Conservation (phyloP, 257 asterid genomes). For the Solanum clarkiae region DNA sequence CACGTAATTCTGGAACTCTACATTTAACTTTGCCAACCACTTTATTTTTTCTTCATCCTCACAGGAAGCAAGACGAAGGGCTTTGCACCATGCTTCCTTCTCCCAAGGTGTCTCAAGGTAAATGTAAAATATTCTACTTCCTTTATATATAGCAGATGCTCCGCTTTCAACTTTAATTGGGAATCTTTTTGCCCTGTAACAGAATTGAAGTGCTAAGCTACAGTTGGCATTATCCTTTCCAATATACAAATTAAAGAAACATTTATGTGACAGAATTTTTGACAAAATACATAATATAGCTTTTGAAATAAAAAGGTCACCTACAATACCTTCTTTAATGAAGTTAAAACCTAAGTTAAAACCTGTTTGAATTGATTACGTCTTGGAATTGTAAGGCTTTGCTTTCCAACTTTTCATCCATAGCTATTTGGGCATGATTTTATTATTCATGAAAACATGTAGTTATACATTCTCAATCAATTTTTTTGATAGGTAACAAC, state of each 20-base stretch:
- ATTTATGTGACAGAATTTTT: background rate
- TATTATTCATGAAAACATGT: background rate
- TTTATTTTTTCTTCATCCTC: constrained; percentile 30
- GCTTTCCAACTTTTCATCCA: background rate
- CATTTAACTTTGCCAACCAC: constrained; percentile 52
- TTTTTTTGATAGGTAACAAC: background rate
- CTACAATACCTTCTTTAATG: background rate
- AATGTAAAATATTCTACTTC: constrained; percentile 47
- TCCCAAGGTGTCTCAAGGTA: constrained; percentile 94
- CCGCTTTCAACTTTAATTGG: constrained; percentile 83
- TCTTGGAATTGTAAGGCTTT: background rate
- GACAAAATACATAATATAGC: background rate
- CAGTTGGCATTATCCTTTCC: background rate
- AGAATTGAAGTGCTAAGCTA: background rate
- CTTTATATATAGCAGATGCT: constrained; percentile 50
- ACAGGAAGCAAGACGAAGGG: constrained; percentile 78
- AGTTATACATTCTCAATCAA: background rate
- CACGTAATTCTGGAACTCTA: constrained; percentile 63
- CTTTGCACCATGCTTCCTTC: constrained; percentile 98
- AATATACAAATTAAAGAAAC: background rate
- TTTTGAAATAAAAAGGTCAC: background rate
- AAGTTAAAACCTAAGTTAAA: background rate
- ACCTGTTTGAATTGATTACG: background rate
- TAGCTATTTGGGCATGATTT: background rate
- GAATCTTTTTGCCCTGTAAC: constrained; percentile 77